These are phyloP conservation scores for Boletus rubroflammeus DNA, from an alignment of 768 basidiomycete genomes.

Conservation along the genomic window DNA sequence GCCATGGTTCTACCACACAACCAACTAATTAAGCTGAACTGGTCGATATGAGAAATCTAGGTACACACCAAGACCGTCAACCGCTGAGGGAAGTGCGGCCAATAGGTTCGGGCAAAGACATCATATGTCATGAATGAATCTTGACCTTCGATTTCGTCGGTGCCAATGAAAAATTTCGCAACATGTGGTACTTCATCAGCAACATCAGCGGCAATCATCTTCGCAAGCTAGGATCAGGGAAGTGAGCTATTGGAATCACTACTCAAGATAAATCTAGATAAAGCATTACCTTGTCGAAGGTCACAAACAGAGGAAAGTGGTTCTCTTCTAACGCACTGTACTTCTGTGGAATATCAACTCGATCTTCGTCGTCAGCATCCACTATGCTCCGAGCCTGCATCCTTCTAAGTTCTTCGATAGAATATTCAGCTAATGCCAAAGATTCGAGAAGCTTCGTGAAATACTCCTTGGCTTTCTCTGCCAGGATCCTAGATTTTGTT, in stretches of 20 bases:
- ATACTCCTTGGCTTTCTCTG: conserved; percentile 67
- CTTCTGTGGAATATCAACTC: conserved; percentile 34
- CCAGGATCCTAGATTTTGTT: conserved; percentile 64
- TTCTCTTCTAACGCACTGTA: conserved; percentile 55
- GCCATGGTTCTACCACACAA: conserved; percentile 45
- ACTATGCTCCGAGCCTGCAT: conserved; percentile 19
- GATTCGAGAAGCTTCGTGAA: conserved; percentile 51
- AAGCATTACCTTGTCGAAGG: conserved; percentile 53
- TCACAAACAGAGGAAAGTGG: conserved; percentile 69
- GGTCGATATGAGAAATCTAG: not conserved
- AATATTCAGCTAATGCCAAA: conserved; percentile 34
- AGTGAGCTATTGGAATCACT: not conserved
- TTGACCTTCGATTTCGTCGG: conserved; percentile 13
- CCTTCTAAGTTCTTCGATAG: conserved; percentile 38
- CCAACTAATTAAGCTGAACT: not conserved
- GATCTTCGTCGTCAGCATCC: conserved; percentile 34
- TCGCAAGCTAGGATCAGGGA: conserved; percentile 14
- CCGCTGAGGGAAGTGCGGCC: conserved; percentile 53
- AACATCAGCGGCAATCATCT: conserved; percentile 28
- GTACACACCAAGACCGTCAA: conserved; percentile 49
- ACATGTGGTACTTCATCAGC: conserved; percentile 1
- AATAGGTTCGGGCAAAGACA: conserved; percentile 49
- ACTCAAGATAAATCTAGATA: not conserved
- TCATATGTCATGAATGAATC: conserved; percentile 41
- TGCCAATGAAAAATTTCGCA: conserved; percentile 14